phyloP scores from a whole-genome alignment of 1,284 basidiomycete species.

The Trichosporon ovoides region DNA sequence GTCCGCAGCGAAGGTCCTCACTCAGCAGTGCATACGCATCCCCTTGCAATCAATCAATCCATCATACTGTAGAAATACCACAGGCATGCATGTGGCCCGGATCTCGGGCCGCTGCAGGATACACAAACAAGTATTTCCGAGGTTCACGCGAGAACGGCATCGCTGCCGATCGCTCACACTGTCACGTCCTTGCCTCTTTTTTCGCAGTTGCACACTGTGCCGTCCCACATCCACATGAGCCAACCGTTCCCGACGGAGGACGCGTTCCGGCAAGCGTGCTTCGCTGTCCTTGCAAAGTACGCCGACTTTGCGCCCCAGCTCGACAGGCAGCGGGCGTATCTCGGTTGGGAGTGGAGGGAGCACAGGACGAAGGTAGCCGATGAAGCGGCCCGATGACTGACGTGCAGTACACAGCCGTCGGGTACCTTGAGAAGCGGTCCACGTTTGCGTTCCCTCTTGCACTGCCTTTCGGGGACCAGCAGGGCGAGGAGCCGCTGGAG shows the following conservation, averaged over 20 bases:
- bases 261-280: slow-evolving; percentile 10
- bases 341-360: slow-evolving; percentile 32
- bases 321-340: slow-evolving; percentile 18
- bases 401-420: slow-evolving; percentile 3
- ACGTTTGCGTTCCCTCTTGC: slow-evolving; percentile 9
- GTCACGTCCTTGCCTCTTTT: no score
- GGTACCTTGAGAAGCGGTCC: slow-evolving; percentile 25
- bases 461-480: neutral
- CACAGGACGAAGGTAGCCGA: slow-evolving; percentile 11
- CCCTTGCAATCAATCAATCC: no score
- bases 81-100: no score
- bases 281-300: slow-evolving; percentile 15
- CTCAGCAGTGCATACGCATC: no score
- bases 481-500: neutral
- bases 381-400: slow-evolving; percentile 10
- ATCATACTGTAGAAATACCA: no score
- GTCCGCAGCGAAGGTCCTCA: no score
- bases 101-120: neutral
- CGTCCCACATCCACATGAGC: neutral
- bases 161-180: neutral
- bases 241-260: slow-evolving; percentile 14
- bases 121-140: slow-evolving; percentile 4
- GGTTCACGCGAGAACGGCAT: neutral
- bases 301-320: neutral
- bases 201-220: neutral